Conservation (phyloP, 768 basidiomycete genomes). For the Collybia sp. region DNA sequence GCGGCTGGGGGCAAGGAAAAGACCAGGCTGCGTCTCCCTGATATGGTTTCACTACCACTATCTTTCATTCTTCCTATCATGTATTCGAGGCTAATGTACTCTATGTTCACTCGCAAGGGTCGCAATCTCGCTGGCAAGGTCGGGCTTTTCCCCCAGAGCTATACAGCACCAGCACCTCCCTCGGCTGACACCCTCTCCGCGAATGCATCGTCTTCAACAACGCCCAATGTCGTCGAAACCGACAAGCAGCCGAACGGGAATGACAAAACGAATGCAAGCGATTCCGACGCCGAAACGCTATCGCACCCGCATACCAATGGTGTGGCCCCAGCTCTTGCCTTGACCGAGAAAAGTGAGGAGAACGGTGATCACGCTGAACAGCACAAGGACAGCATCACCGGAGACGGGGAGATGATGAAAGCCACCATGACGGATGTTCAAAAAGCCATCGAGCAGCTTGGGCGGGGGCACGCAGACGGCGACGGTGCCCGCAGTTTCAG, state of each 20-base stretch:
- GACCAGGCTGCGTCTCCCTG: not conserved
- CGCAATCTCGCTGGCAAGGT: constrained; percentile 74
- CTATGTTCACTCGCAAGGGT: constrained; percentile 48
- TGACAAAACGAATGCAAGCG: constrained; percentile 44
- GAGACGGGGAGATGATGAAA: constrained; percentile 65
- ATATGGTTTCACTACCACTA: not conserved
- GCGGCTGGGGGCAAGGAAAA: not conserved
- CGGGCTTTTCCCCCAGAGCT: constrained; percentile 91
- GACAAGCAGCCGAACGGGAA: constrained; percentile 11
- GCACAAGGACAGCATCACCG: constrained; percentile 15
- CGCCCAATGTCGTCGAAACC: constrained; percentile 10
- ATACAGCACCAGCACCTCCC: constrained; percentile 65
- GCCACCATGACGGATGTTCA: constrained; percentile 75
- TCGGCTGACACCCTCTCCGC: constrained; percentile 16
- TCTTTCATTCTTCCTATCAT: not conserved
- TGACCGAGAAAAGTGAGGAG: constrained; percentile 17
- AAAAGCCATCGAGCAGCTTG: constrained; percentile 9
- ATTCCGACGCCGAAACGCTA: constrained; percentile 34
- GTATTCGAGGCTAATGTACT: constrained; percentile 2
- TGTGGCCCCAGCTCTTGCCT: constrained; percentile 24
- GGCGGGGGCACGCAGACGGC: constrained; percentile 17
- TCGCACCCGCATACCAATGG: constrained; percentile 16
- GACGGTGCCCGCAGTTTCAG: constrained; percentile 71
- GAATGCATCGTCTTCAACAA: constrained; percentile 17
- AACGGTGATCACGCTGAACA: constrained; percentile 17